phyloP scores from a whole-genome alignment of 768 basidiomycete species.

The Lentinula lateritia region DNA sequence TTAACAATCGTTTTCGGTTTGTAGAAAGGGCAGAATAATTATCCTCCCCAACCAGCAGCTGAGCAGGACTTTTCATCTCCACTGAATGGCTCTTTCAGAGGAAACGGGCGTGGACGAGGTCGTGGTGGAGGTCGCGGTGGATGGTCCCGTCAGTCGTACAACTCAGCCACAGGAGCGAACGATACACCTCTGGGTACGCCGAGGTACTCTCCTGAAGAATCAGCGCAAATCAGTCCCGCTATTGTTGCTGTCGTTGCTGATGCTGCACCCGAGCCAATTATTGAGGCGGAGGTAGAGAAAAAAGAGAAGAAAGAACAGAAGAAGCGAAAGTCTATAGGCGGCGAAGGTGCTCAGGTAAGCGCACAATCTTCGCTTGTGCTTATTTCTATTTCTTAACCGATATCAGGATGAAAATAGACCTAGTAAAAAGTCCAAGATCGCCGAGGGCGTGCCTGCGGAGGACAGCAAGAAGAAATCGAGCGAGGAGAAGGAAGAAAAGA shows the following conservation, averaged over 20 bases:
- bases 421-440: constrained; percentile 26
- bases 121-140: constrained; percentile 31
- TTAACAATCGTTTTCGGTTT: neutral
- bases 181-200: constrained; percentile 67
- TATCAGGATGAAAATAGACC: constrained; percentile 7
- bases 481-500: constrained; percentile 11
- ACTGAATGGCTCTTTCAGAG: constrained; percentile 10
- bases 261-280: neutral
- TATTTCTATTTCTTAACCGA: neutral
- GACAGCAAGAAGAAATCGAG: constrained; percentile 3
- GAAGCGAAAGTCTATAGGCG: constrained; percentile 24
- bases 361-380: neutral
- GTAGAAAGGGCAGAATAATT: constrained; percentile 16
- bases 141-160: constrained; percentile 18
- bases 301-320: constrained; percentile 32
- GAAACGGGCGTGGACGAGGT: constrained; percentile 20
- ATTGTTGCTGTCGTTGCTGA: neutral
- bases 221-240: constrained; percentile 10
- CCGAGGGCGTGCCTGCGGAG: constrained; percentile 19
- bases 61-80: neutral
- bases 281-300: constrained; percentile 16
- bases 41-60: constrained; percentile 14
- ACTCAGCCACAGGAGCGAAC: constrained; percentile 58
- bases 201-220: constrained; percentile 34
- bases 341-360: constrained; percentile 23